Percentiles rank a stretch among this genome's conserved stretches.
phyloP scores from a whole-genome alignment of 768 basidiomycete genomes.

The Lepiota brunneoincarnata region DNA sequence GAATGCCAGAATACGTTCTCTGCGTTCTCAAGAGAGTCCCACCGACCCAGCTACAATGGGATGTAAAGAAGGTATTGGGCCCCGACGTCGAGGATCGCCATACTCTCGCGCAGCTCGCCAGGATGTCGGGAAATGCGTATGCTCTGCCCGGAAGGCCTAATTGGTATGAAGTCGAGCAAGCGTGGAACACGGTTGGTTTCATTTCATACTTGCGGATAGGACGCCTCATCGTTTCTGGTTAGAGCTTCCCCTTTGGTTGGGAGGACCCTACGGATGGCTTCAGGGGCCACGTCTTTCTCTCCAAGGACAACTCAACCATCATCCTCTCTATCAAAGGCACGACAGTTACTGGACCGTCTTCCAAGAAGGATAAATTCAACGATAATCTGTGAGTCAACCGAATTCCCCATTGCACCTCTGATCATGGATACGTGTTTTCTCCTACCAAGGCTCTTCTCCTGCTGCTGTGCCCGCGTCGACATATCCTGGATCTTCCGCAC shows the following conservation, averaged over 20 bases:
- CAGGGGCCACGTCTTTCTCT: slow-evolving; percentile 86
- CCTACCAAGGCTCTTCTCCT: slow-evolving; percentile 61
- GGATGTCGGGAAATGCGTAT: slow-evolving; percentile 92
- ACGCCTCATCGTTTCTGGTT: slow-evolving; percentile 9
- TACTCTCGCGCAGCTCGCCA: slow-evolving; percentile 78
- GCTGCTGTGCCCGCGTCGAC: slow-evolving; percentile 91
- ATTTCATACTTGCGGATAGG: slow-evolving; percentile 11
- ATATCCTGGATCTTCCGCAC: slow-evolving; percentile 82
- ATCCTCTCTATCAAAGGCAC: slow-evolving; percentile 90
- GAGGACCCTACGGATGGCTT: slow-evolving; percentile 69
- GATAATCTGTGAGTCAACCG: slow-evolving; percentile 63
- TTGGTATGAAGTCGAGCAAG: slow-evolving; percentile 79
- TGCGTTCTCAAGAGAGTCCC: slow-evolving; percentile 41
- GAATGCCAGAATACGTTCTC: slow-evolving; percentile 50
- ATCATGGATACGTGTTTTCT: neutral
- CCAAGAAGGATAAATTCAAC: slow-evolving; percentile 90
- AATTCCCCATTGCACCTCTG: neutral
- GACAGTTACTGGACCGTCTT: slow-evolving; percentile 80
- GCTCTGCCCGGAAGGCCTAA: slow-evolving; percentile 62
- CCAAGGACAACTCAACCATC: slow-evolving; percentile 75
- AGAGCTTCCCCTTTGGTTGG: slow-evolving; percentile 85
- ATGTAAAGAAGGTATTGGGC: slow-evolving; percentile 56
- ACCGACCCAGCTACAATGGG: slow-evolving; percentile 61
- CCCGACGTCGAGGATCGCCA: slow-evolving; percentile 80
- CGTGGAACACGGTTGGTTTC: slow-evolving; percentile 61